These are phyloP conservation scores for Sclerospora graminicola DNA, from an alignment of 352 stramenopile genomes.

Conservation along the genomic window DNA sequence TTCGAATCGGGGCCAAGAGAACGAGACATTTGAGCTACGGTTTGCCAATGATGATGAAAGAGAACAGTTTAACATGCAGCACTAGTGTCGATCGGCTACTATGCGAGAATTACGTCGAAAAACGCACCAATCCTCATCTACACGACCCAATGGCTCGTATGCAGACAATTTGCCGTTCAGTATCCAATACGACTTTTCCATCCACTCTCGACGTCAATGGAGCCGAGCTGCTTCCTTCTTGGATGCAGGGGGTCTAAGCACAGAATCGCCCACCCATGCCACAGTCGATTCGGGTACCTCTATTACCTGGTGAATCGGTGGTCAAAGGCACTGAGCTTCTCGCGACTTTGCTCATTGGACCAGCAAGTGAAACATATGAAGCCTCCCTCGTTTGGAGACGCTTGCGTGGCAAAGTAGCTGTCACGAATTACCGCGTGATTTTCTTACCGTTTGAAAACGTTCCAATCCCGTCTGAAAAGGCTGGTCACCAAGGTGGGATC, in stretches of 20 bases:
- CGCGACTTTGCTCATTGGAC: constrained; percentile 50
- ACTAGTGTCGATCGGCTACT: constrained; percentile 36
- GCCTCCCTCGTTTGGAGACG: constrained; percentile 47
- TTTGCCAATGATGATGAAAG: constrained; percentile 66
- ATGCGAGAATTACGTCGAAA: constrained; percentile 24
- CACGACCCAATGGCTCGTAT: constrained; percentile 12
- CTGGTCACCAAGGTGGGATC: constrained; percentile 25
- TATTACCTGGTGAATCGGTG: constrained; percentile 31
- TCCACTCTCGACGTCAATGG: constrained; percentile 10
- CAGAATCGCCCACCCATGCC: too few relatives aligned
- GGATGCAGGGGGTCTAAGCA: constrained; percentile 12
- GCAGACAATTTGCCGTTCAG: constrained; percentile 15
- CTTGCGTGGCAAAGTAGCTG: constrained; percentile 44
- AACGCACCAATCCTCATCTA: constrained; percentile 13
- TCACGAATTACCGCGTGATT: constrained; percentile 76
- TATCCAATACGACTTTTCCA: constrained; percentile 18
- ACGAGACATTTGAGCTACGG: constrained; percentile 54
- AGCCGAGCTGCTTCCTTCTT: constrained; percentile 14
- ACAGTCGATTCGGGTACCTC: constrained; percentile 19
- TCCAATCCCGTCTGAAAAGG: too few relatives aligned
- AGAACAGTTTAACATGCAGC: constrained; percentile 55
- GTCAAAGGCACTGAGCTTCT: constrained; percentile 34
- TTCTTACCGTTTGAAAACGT: constrained; percentile 51
- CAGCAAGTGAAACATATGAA: constrained; percentile 46
- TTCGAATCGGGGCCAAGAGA: constrained; percentile 42